These are phyloP conservation scores for Cyclostephanos tholiformis DNA, from an alignment of 108 stramenopile genomes.

Conservation along the genomic window DNA sequence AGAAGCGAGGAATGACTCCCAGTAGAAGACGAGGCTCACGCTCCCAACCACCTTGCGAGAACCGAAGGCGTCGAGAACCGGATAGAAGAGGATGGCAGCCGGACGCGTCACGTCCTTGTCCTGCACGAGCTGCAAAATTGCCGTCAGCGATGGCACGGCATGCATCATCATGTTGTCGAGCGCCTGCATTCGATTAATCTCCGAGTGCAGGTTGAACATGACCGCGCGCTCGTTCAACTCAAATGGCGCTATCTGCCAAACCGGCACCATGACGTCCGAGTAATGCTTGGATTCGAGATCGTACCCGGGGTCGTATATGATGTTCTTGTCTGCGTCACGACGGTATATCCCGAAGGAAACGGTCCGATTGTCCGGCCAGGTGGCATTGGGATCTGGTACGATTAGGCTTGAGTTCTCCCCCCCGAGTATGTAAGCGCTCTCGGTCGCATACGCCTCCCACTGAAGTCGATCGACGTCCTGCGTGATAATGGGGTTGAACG, in stretches of 20 bases:
- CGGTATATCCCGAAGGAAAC: slow-evolving; percentile 54
- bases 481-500: slow-evolving; percentile 55
- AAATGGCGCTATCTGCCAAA: slow-evolving; percentile 66
- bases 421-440: slow-evolving; percentile 26
- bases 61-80: slow-evolving; percentile 52
- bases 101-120: slow-evolving; percentile 24
- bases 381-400: slow-evolving; percentile 11
- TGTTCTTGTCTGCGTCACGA: slow-evolving; percentile 29
- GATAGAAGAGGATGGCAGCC: slow-evolving; percentile 45
- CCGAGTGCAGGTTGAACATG: slow-evolving; percentile 63
- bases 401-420: slow-evolving; percentile 11
- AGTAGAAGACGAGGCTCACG: slow-evolving; percentile 52
- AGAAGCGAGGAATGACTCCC: slow-evolving; percentile 40
- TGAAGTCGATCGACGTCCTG: slow-evolving; percentile 37
- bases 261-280: slow-evolving; percentile 53
- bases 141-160: slow-evolving; percentile 27
- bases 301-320: slow-evolving; percentile 34
- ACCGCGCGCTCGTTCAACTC: slow-evolving; percentile 47
- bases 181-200: slow-evolving; percentile 31
- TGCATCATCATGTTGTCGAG: slow-evolving; percentile 48
- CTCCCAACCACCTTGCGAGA: slow-evolving; percentile 43
- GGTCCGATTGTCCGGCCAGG: slow-evolving; percentile 47
- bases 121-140: slow-evolving; percentile 45
- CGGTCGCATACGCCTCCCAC: slow-evolving; percentile 43
- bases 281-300: slow-evolving; percentile 24